A percentile compares a stretch with the other conserved stretches of the same genome.
Conservation (phyloP, 805 yeast genomes). For the Lipomyces lipofer region DNA sequence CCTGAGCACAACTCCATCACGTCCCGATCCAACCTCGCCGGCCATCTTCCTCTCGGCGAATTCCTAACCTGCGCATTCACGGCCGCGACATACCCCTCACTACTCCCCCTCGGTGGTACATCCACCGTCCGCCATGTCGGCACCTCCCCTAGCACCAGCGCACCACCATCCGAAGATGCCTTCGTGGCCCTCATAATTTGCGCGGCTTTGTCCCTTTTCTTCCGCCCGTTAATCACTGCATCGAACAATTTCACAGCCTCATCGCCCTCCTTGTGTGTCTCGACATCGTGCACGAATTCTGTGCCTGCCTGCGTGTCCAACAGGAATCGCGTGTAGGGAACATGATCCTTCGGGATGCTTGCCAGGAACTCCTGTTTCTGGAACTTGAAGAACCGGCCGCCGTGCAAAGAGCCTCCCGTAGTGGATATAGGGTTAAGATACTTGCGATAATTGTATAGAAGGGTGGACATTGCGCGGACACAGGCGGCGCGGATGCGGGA, state of each 20-base stretch:
- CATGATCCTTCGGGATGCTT: conserved; percentile 21
- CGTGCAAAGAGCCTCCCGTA: conserved; percentile 8
- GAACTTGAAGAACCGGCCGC: conserved; percentile 7
- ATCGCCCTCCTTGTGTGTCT: conserved; percentile 2
- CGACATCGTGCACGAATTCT: conserved; percentile 27
- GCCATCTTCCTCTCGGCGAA: conserved; percentile 22
- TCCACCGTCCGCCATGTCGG: conserved; percentile 1
- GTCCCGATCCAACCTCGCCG: conserved; percentile 21
- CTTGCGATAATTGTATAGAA: conserved; percentile 20
- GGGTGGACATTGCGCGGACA: conserved; percentile 18
- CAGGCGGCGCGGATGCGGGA: conserved; percentile 24
- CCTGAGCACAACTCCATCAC: conserved; percentile 13
- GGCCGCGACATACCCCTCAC: conserved; percentile 12
- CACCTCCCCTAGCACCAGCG: not conserved
- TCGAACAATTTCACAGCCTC: conserved; percentile 14
- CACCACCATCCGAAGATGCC: not conserved
- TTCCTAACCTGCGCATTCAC: conserved; percentile 3
- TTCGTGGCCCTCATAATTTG: not conserved
- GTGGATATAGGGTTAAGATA: conserved; percentile 1
- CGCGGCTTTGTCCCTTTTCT: not conserved
- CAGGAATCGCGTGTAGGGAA: conserved; percentile 19
- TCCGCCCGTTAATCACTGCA: not conserved
- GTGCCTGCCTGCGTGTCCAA: conserved; percentile 28
- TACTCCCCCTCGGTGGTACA: conserved; percentile 3
- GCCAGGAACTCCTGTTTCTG: conserved; percentile 12